Percentiles rank a stretch among this genome's conserved stretches.
These are phyloP conservation scores for Trypanosomatidae sp. DNA, from an alignment of 208 protist species.

Conservation along the genomic window DNA sequence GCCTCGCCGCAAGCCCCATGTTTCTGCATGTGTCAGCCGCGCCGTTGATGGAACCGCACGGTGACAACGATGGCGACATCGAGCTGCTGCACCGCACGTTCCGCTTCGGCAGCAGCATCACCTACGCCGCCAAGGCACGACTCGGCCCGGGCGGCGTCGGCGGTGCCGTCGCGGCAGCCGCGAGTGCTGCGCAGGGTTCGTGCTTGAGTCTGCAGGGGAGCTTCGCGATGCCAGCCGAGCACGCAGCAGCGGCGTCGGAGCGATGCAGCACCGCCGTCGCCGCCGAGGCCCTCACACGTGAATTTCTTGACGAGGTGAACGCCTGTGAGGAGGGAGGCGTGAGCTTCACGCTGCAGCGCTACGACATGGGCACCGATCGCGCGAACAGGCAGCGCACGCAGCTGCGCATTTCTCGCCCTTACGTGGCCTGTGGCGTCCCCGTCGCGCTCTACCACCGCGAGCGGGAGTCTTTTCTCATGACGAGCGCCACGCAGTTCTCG, in stretches of 20 bases:
- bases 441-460: conserved; percentile 65
- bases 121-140: too few relatives aligned
- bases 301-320: conserved; percentile 74
- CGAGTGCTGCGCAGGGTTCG: too few relatives aligned
- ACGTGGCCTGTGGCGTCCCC: conserved; percentile 51
- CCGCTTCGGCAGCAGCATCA: conserved; percentile 31
- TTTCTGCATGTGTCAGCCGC: conserved; percentile 68
- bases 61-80: conserved; percentile 18
- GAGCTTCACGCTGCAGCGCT: conserved; percentile 66
- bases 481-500: conserved; percentile 41
- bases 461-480: conserved; percentile 59
- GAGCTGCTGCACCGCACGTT: conserved; percentile 44
- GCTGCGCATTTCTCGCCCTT: conserved; percentile 49
- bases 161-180: too few relatives aligned
- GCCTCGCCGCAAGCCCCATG: conserved; percentile 39
- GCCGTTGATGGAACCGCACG: conserved; percentile 22
- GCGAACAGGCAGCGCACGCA: conserved; percentile 53
- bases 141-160: too few relatives aligned
- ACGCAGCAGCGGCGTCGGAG: conserved; percentile 1
- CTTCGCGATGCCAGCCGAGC: not conserved
- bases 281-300: conserved; percentile 31
- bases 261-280: conserved; percentile 20
- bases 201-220: not conserved
- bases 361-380: conserved; percentile 59
- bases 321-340: conserved; percentile 64